Conservation (phyloP, 148 eudicot genomes). For the Camellia lanceoleosa region DNA sequence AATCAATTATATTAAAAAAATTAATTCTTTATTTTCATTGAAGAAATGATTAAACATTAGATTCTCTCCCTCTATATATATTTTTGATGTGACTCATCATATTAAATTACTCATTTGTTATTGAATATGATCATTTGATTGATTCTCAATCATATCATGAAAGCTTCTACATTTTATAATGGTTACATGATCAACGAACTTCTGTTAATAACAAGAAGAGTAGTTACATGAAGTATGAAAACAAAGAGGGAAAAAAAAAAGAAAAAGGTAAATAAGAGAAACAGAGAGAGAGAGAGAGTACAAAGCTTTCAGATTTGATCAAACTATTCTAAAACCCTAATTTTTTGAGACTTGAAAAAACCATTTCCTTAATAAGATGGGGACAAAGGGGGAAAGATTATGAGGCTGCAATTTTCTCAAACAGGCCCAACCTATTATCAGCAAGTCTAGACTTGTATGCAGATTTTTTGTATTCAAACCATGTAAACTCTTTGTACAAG, state of each 20-base stretch:
- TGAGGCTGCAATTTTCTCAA: constrained; percentile 43
- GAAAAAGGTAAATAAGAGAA: background rate
- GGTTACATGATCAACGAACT: background rate
- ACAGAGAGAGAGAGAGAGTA: background rate
- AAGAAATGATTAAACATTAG: too few relatives aligned
- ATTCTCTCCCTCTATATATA: too few relatives aligned
- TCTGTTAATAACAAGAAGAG: constrained; percentile 10
- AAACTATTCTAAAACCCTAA: background rate
- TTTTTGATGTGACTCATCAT: too few relatives aligned
- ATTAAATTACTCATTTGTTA: background rate
- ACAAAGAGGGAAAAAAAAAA: background rate
- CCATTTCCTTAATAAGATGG: background rate
- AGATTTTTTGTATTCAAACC: constrained; percentile 60
- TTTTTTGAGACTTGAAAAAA: background rate
- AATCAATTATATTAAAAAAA: too few relatives aligned
- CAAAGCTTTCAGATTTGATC: background rate
- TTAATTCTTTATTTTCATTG: too few relatives aligned
- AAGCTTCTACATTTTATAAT: background rate
- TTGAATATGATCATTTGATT: background rate
- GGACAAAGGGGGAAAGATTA: background rate
- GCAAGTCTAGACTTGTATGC: constrained; percentile 43
- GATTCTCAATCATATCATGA: background rate
- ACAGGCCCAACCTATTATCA: constrained; percentile 45
- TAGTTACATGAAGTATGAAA: background rate
- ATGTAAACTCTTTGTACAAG: constrained; percentile 58